Percentiles rank a stretch among this genome's conserved stretches.
These are phyloP conservation scores for Psilocybe subaeruginosa DNA, from an alignment of 768 basidiomycete genomes.

Conservation along the genomic window DNA sequence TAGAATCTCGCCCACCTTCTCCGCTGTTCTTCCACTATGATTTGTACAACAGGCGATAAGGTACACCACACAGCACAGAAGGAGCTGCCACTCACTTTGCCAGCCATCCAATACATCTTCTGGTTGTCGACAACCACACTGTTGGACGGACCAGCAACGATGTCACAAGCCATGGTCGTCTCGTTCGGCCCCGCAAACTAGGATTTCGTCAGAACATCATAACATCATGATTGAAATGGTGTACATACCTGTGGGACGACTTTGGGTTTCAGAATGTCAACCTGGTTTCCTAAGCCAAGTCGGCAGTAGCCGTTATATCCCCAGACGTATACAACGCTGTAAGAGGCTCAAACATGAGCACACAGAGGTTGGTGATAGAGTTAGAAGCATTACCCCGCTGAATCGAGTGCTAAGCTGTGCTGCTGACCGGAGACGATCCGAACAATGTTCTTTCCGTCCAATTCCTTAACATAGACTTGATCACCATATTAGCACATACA, in stretches of 20 bases:
- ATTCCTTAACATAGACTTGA: conserved; percentile 72
- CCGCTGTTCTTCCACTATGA: conserved; percentile 91
- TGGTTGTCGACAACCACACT: conserved; percentile 85
- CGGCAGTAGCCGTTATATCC: conserved; percentile 93
- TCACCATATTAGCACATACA: neutral
- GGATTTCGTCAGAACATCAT: neutral
- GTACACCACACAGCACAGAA: neutral
- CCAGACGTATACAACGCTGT: conserved; percentile 80
- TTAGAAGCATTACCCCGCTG: conserved; percentile 59
- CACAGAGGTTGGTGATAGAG: neutral
- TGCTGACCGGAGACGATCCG: conserved; percentile 88
- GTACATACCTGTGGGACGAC: conserved; percentile 72
- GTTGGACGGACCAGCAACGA: conserved; percentile 82
- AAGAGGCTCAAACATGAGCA: neutral
- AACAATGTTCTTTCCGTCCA: conserved; percentile 77
- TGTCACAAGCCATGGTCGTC: conserved; percentile 59
- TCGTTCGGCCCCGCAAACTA: conserved; percentile 79
- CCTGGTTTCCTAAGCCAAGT: conserved; percentile 85
- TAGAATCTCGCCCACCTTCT: conserved; percentile 61
- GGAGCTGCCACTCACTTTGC: conserved; percentile 52
- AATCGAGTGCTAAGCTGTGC: conserved; percentile 82
- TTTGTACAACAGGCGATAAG: neutral
- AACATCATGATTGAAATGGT: neutral
- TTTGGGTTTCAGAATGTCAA: conserved; percentile 80
- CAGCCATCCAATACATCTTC: conserved; percentile 87